Evolutionary conservation across 2,329 filamentous ascomycete genomes (phyloP).

Genomic region (Neopestalotiopsis sp.): DNA sequence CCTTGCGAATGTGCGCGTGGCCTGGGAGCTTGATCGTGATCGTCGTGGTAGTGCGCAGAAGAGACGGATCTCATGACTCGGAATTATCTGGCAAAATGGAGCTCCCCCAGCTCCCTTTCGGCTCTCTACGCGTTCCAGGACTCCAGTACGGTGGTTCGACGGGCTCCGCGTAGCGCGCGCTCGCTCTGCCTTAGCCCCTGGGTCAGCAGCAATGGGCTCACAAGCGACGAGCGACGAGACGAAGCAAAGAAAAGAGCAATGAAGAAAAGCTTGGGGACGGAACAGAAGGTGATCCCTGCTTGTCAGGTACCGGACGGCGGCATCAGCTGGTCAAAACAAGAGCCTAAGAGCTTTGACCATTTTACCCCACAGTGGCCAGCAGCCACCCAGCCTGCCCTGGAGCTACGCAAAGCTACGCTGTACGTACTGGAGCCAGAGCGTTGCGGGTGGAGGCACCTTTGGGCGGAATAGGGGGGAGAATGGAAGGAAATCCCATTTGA

Average conservation of each 20-base stretch:
- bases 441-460: conserved; percentile 3
- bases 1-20: not conserved
- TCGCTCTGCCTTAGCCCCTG: too few species aligned
- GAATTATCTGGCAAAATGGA: not conserved
- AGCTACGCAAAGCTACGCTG: too few species aligned
- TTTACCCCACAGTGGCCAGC: conserved; percentile 1
- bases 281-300: conserved; percentile 9
- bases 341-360: not conserved
- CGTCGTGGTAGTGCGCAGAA: not conserved
- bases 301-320: conserved; percentile 3
- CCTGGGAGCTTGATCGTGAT: conserved; percentile 1
- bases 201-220: too few species aligned
- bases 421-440: not conserved
- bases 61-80: not conserved
- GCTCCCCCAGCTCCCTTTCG: not conserved
- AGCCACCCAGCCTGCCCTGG: too few species aligned
- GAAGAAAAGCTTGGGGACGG: not conserved
- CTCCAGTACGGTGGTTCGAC: not conserved
- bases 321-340: not conserved
- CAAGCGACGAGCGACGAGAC: not conserved
- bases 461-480: not conserved
- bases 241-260: not conserved
- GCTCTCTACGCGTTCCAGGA: not conserved
- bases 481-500: not conserved
- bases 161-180: too few species aligned